Percentiles rank a stretch among this genome's conserved stretches.
phyloP scores from a whole-genome alignment of 2,329 filamentous ascomycete genomes.

The Fonsecaea erecta region DNA sequence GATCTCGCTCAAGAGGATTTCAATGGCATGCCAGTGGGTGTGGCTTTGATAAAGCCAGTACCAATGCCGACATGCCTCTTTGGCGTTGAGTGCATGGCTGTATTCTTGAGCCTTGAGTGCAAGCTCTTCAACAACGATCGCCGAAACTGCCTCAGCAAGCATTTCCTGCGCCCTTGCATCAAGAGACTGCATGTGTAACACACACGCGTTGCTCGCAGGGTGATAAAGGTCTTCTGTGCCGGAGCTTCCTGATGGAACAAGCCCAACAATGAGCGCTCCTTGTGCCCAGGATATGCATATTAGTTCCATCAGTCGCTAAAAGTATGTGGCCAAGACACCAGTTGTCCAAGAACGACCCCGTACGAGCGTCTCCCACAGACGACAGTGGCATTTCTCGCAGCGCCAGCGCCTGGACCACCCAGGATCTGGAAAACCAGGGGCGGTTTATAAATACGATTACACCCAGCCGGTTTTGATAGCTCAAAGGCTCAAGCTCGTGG shows the following conservation, averaged over 20 bases:
- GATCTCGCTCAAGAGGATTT: slow-evolving; percentile 60
- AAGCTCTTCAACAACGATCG: slow-evolving; percentile 62
- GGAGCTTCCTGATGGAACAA: slow-evolving; percentile 51
- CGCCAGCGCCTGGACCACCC: slow-evolving; percentile 29
- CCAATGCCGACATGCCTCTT: slow-evolving; percentile 57
- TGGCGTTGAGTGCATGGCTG: slow-evolving; percentile 59
- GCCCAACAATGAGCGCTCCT: slow-evolving; percentile 47
- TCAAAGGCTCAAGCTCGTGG: not conserved
- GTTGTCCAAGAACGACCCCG: too few relatives aligned
- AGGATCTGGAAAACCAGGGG: slow-evolving; percentile 17
- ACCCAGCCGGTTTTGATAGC: slow-evolving; percentile 16
- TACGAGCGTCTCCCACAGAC: slow-evolving; percentile 14
- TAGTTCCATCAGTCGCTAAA: slow-evolving; percentile 47
- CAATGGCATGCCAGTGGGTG: slow-evolving; percentile 64
- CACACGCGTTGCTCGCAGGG: slow-evolving; percentile 48
- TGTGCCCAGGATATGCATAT: slow-evolving; percentile 46
- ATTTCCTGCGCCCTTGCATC: slow-evolving; percentile 1
- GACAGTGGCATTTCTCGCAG: slow-evolving; percentile 15
- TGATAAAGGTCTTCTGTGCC: slow-evolving; percentile 52
- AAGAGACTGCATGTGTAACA: slow-evolving; percentile 38
- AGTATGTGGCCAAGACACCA: slow-evolving; percentile 52
- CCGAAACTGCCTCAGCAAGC: slow-evolving; percentile 43
- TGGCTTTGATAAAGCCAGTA: slow-evolving; percentile 66
- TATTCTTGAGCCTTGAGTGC: slow-evolving; percentile 54
- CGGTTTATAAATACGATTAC: slow-evolving; percentile 21